Evolutionary conservation across 345 rosid genomes (phyloP), one percentile per base, ranked within the genome.

Genomic region (Rhodamnia rubescens): DNA sequence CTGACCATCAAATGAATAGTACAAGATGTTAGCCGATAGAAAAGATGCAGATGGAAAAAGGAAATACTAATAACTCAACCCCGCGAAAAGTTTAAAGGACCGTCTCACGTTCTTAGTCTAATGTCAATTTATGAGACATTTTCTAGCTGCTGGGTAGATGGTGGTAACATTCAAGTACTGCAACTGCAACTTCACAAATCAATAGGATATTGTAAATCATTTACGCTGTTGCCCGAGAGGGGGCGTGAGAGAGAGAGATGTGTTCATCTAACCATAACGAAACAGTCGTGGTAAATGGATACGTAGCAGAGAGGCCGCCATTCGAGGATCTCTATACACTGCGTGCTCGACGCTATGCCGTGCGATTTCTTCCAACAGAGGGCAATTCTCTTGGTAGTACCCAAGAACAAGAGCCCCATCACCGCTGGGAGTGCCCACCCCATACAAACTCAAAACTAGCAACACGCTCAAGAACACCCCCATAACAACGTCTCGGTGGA

Each of bases 251-350:
- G 42, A 32, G 78, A 32, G 78, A 32, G 78, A 32, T 44, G 21
- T 16, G 12, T 64, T 32, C 44, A 11, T 64, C 78, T 64, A 20
- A 95, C 96, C 96, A 92, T 86, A 85, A 95, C 94, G 74, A 96
- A 93, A 86, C 99, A 96, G 85, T 96, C 99, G 44, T 96, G 98
- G 82, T n/a, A 94, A 96, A 56, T 96, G 98, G 69, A 96, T 86
- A 51, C 98, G 93, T 58, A 95, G 95, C 54, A 96, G 92, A n/a
- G 95, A 93, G 44, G 96, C 98, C 0, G 98, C 98, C 92, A 93
- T 91, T 12, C 96, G 91, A 83, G 99, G 99, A 87, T 93, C 92
- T 89, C 86, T 92, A 29, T 90, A 88, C 55, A 95, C 90, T 1
- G 95, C 98, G 74, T 87, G 87, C 86, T 91, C 93, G 2, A 96